These are phyloP conservation scores for Kalmusia sp. DNA, from an alignment of 2,329 filamentous ascomycete species.

Conservation along the genomic window DNA sequence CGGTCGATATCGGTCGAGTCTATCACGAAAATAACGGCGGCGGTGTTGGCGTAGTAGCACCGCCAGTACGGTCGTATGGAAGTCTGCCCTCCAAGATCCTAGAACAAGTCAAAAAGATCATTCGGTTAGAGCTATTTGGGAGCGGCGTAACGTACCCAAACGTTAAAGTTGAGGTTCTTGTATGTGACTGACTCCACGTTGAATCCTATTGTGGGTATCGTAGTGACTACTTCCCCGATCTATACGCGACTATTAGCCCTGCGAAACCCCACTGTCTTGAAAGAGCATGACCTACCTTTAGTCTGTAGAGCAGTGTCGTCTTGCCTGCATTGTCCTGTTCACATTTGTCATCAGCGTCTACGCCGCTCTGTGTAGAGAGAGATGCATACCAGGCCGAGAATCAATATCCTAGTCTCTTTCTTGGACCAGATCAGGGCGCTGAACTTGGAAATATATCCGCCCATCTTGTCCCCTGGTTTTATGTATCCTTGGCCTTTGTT, in stretches of 20 bases:
- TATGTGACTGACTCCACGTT: constrained; percentile 99
- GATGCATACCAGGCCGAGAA: constrained; percentile 82
- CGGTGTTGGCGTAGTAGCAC: constrained; percentile 99
- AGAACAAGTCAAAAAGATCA: constrained; percentile 3
- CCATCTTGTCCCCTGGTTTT: constrained; percentile 31
- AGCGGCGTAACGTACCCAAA: constrained; percentile 74
- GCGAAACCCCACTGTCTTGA: neutral
- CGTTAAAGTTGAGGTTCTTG: constrained; percentile 98
- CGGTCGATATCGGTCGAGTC: constrained; percentile 98
- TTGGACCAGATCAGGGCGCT: constrained; percentile 71
- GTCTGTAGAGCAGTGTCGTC: constrained; percentile 92
- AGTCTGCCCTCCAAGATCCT: constrained; percentile 97
- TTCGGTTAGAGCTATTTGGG: neutral
- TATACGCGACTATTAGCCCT: constrained; percentile 47
- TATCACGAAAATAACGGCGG: constrained; percentile 97
- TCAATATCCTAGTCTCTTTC: constrained; percentile 97
- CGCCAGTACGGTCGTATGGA: constrained; percentile 98
- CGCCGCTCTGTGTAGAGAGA: neutral
- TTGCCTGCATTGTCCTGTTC: constrained; percentile 95
- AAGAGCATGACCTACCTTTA: constrained; percentile 71
- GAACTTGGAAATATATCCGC: constrained; percentile 41
- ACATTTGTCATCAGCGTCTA: constrained; percentile 35
- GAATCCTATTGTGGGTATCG: constrained; percentile 98
- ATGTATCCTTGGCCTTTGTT: constrained; percentile 7
- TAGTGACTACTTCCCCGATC: constrained; percentile 99